Conservation (phyloP, 2,329 filamentous ascomycete genomes). For the Penicillium sclerotigenum region DNA sequence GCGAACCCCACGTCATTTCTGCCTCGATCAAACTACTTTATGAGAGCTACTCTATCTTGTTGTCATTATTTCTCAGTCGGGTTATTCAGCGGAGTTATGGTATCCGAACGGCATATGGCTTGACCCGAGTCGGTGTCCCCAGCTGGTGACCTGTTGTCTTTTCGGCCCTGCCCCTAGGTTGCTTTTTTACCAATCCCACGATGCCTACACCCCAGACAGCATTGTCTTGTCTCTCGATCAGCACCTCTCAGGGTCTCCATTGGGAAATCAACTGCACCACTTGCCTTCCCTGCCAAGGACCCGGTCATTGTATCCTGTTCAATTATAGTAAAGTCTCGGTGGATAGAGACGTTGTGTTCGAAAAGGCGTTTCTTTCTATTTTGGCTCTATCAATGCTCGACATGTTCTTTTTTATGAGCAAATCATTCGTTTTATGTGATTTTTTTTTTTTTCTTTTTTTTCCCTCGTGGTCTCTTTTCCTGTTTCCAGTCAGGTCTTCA, state of each 20-base stretch:
- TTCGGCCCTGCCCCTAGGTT: background rate
- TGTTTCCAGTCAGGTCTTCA: constrained; percentile 4
- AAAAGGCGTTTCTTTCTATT: constrained; percentile 21
- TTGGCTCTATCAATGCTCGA: constrained; percentile 16
- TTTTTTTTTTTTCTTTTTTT: constrained; percentile 7
- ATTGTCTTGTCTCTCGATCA: background rate
- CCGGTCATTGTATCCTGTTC: background rate
- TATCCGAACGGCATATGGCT: constrained; percentile 24
- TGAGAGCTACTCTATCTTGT: constrained; percentile 12
- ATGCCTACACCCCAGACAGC: background rate
- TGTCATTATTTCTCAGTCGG: constrained; percentile 18
- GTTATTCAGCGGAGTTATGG: constrained; percentile 31
- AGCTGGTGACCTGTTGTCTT: constrained; percentile 11
- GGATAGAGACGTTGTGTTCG: constrained; percentile 7
- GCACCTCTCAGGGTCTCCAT: background rate
- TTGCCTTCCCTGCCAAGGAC: background rate
- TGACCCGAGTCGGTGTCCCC: constrained; percentile 15
- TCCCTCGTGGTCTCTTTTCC: constrained; percentile 7
- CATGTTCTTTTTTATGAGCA: constrained; percentile 8
- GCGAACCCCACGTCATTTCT: constrained; percentile 16
- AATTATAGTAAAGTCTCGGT: background rate
- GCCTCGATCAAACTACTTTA: constrained; percentile 15
- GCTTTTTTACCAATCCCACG: background rate
- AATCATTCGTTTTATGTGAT: constrained; percentile 15
- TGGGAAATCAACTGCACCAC: background rate